A percentile compares a stretch with the other conserved stretches of the same genome.
Evolutionary conservation across 164 flowering plant species (phyloP).

Genomic region (Liquidambar formosana): DNA sequence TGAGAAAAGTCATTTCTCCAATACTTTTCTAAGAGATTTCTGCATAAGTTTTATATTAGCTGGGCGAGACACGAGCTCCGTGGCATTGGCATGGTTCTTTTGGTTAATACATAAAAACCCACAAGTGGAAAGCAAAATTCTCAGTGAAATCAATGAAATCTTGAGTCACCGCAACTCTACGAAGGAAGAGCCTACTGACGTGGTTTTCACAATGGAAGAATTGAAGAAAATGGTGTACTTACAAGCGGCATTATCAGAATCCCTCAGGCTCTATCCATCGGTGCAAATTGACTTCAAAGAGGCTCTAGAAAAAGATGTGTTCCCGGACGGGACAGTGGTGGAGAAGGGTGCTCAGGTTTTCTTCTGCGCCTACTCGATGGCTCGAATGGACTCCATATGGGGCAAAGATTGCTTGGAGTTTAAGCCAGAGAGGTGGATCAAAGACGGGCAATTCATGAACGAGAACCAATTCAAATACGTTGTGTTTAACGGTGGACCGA

Average conservation of each 20-base stretch:
- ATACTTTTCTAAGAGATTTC: slow-evolving; percentile 47
- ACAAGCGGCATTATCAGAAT: slow-evolving; percentile 56
- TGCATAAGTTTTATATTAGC: slow-evolving; percentile 67
- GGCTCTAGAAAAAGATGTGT: slow-evolving; percentile 46
- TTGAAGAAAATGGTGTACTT: slow-evolving; percentile 59
- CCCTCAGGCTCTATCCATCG: slow-evolving; percentile 59
- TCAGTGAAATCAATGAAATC: slow-evolving; percentile 35
- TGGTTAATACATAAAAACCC: slow-evolving; percentile 55
- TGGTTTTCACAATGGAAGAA: too few relatives aligned
- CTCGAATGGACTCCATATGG: neutral
- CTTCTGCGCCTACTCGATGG: slow-evolving; percentile 39
- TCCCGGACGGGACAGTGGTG: slow-evolving; percentile 46
- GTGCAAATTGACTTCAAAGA: slow-evolving; percentile 57
- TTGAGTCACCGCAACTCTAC: slow-evolving; percentile 9
- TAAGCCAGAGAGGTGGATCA: too few relatives aligned
- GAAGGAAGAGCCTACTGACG: slow-evolving; percentile 27
- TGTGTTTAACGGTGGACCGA: too few relatives aligned
- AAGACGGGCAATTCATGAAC: too few relatives aligned
- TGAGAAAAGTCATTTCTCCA: slow-evolving; percentile 22
- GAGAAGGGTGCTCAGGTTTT: slow-evolving; percentile 40
- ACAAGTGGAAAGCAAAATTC: slow-evolving; percentile 38
- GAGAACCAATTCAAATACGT: too few relatives aligned
- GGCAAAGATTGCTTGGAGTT: too few relatives aligned
- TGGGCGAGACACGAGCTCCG: slow-evolving; percentile 74
- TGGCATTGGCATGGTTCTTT: slow-evolving; percentile 69